Evolutionary conservation across 2,329 filamentous ascomycete genomes (phyloP).

Genomic region (Hortaea sp.): DNA sequence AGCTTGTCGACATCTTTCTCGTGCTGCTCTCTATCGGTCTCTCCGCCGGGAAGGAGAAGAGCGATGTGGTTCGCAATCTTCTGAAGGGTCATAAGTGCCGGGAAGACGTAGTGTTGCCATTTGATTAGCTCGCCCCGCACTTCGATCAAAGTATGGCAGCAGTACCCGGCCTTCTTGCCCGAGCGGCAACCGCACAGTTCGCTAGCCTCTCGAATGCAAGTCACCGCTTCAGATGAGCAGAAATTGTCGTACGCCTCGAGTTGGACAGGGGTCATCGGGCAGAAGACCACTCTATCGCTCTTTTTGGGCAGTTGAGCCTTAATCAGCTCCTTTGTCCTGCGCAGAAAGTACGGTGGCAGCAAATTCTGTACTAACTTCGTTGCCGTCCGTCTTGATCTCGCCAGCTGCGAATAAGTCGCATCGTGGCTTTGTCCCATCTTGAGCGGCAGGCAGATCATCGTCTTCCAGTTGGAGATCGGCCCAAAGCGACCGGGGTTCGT

Average conservation of each 20-base stretch:
- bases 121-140: conserved; percentile 41
- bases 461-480: conserved; percentile 64
- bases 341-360: conserved; percentile 78
- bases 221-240: conserved; percentile 60
- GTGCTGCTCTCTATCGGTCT: conserved; percentile 61
- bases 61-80: conserved; percentile 92
- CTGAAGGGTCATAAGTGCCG: conserved; percentile 69
- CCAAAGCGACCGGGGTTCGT: conserved; percentile 71
- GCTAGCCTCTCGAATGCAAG: conserved; percentile 56
- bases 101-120: conserved; percentile 76
- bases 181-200: conserved; percentile 62
- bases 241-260: conserved; percentile 74
- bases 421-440: conserved; percentile 87
- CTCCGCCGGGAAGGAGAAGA: conserved; percentile 61
- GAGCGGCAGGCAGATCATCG: conserved; percentile 66
- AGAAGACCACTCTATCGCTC: conserved; percentile 89
- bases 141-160: conserved; percentile 55
- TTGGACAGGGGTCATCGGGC: conserved; percentile 75
- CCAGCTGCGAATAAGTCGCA: conserved; percentile 73
- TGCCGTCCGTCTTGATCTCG: conserved; percentile 69
- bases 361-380: conserved; percentile 78
- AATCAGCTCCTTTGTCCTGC: conserved; percentile 86
- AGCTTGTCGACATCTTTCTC: conserved; percentile 67
- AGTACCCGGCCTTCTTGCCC: conserved; percentile 66
- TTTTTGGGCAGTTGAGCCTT: conserved; percentile 90